These are phyloP conservation scores for Asclepias syriaca DNA, from an alignment of 257 asterid species.

Conservation along the genomic window DNA sequence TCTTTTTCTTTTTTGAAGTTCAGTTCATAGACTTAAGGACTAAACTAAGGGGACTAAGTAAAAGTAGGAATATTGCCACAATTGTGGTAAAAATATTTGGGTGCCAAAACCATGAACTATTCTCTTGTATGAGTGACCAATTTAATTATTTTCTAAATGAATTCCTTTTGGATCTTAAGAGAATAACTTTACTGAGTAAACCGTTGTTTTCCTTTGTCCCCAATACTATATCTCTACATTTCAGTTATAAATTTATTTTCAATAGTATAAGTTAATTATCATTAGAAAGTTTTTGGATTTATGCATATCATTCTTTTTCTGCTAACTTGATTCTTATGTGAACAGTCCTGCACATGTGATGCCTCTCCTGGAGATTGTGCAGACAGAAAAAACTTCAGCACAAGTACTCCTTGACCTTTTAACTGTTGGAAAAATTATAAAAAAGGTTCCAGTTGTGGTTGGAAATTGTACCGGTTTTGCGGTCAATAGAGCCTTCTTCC, in stretches of 20 bases:
- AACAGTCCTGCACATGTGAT: conserved; percentile 96
- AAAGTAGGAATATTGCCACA: not conserved
- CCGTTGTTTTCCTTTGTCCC: not conserved
- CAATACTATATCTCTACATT: not conserved
- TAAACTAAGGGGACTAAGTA: not conserved
- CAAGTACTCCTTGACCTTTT: conserved; percentile 89
- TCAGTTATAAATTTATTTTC: not conserved
- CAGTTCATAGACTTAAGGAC: not conserved
- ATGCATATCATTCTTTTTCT: not conserved
- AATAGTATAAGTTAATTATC: not conserved
- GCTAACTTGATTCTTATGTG: conserved; percentile 28
- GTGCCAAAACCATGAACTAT: not conserved
- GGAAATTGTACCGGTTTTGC: conserved; percentile 99
- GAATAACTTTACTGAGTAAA: not conserved
- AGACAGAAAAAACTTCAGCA: conserved; percentile 85
- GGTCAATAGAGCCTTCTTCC: conserved; percentile 92
- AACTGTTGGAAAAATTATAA: conserved; percentile 81
- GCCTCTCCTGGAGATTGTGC: conserved; percentile 93
- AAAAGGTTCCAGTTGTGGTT: conserved; percentile 94
- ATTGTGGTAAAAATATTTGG: not conserved
- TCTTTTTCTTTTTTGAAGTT: no score
- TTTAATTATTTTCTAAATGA: not conserved
- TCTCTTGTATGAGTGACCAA: not conserved
- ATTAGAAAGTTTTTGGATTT: not conserved
- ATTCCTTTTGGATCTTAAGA: not conserved